phyloP scores from a whole-genome alignment of 352 stramenopile species.

The Globisporangium barbulae region DNA sequence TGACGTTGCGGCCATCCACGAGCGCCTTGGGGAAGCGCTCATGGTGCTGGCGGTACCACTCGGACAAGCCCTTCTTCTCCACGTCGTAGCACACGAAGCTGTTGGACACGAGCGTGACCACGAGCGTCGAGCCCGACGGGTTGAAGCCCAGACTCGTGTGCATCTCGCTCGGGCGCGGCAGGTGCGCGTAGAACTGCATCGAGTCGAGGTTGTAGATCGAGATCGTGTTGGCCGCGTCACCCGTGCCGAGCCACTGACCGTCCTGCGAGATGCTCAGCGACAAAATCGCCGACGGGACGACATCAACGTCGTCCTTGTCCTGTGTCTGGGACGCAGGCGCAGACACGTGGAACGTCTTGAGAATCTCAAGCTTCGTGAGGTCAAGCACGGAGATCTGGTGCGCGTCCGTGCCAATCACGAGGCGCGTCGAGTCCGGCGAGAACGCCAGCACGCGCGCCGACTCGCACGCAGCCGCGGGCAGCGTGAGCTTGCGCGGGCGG shows the following conservation, averaged over 20 bases:
- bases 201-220: constrained; percentile 85
- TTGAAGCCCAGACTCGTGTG: constrained; percentile 81
- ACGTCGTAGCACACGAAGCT: constrained; percentile 85
- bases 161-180: constrained; percentile 65
- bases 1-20: constrained; percentile 68
- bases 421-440: constrained; percentile 72
- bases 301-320: constrained; percentile 15
- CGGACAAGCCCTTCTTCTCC: constrained; percentile 70
- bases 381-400: constrained; percentile 75
- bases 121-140: constrained; percentile 65
- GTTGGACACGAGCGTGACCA: constrained; percentile 81
- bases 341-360: constrained; percentile 69
- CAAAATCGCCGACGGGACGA: constrained; percentile 41
- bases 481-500: constrained; percentile 52
- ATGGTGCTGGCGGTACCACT: constrained; percentile 70
- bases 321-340: constrained; percentile 1
- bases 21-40: constrained; percentile 73
- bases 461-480: constrained; percentile 34
- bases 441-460: constrained; percentile 68
- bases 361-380: constrained; percentile 61
- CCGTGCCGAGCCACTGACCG: constrained; percentile 75
- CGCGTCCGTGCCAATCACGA: constrained; percentile 61
- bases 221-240: constrained; percentile 65
- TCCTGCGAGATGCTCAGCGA: constrained; percentile 77
- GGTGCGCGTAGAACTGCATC: constrained; percentile 77